These are phyloP conservation scores for Lagenidium giganteum DNA, from an alignment of 352 stramenopile species.

Conservation along the genomic window DNA sequence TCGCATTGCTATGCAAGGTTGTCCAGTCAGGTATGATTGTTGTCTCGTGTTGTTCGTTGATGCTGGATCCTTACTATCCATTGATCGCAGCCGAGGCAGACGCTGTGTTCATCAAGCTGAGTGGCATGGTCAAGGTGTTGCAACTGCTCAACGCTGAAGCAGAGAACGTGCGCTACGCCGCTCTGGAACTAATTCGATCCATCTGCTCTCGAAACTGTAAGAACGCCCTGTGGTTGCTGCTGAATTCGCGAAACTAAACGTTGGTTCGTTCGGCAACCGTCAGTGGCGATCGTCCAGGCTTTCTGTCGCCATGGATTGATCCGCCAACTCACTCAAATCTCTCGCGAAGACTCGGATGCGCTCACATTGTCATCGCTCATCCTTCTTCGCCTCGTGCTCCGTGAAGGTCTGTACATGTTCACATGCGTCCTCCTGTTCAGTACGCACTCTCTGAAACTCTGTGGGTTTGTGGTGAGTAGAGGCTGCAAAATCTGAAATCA, in stretches of 20 bases:
- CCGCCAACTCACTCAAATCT: slow-evolving; percentile 22
- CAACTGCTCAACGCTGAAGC: slow-evolving; percentile 24
- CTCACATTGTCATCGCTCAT: slow-evolving; percentile 44
- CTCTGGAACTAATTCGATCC: slow-evolving; percentile 44
- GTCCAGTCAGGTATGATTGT: slow-evolving; percentile 30
- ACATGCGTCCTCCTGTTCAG: no score
- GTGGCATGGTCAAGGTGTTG: slow-evolving; percentile 47
- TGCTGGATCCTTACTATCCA: neutral
- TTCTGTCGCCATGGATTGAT: slow-evolving; percentile 15
- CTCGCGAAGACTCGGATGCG: slow-evolving; percentile 22
- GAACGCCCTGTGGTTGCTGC: no score
- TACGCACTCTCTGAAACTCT: no score
- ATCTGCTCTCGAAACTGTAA: slow-evolving; percentile 44
- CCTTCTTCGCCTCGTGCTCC: slow-evolving; percentile 40
- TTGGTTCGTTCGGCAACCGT: slow-evolving; percentile 20
- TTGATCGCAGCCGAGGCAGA: slow-evolving; percentile 25
- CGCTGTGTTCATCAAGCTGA: slow-evolving; percentile 40
- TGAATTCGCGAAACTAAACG: no score
- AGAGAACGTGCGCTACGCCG: slow-evolving; percentile 28
- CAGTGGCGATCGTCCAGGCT: neutral
- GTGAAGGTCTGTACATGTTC: slow-evolving; percentile 34
- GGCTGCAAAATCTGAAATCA: slow-evolving; percentile 29
- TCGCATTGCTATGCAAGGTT: slow-evolving; percentile 50
- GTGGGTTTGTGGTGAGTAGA: slow-evolving; percentile 5
- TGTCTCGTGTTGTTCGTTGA: no score